Evolutionary conservation across 2,329 filamentous ascomycete genomes (phyloP), one percentile per base, ranked within the genome.

Genomic region (Cordyceps farinosa): DNA sequence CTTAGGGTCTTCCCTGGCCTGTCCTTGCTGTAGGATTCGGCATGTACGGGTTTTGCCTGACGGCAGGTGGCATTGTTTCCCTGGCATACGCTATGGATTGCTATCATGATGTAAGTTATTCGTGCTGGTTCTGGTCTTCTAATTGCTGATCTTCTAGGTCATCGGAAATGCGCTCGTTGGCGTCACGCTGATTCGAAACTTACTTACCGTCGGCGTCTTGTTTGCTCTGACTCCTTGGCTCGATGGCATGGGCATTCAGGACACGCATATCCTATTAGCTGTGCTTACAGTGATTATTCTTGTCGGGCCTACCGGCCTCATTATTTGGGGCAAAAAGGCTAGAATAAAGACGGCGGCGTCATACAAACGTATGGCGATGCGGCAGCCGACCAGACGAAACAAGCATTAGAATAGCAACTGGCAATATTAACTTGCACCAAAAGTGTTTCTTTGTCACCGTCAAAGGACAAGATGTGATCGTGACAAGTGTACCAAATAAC

Each of bases 1-100:
- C 40, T 17, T n/a, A 71, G 76, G 72, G 73, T 1, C 71, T 73
- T 66, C 74, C 76, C n/a, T 78, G 76, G 76, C 75, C 76, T 7
- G 68, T 71, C 11, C 71, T 76, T 0, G 75, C 71, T 8, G 65
- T 77, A 0, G 75, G 71, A 0, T 74, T 72, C 3, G 74, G 69
- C 1, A 54, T 77, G 0, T 78, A 77, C 38, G 74, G 72, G 0
- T 77, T 76, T 48, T 76, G 75, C 0, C 67, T 78, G 0, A 74
- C 75, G 3, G 69, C 73, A 40, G 73, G 73, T 29, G 69, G 71
- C 48, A 73, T 77, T 30, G 70, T 72, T 11, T 67, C 69, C 8
- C 66, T 77, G n/a, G 73, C 74, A 0, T 68, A 75, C 29, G 66
- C 73, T 1, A 75, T 74, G 56, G 75, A 77, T 44, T 71, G 72